Percentiles rank a stretch among this genome's conserved stretches.
phyloP scores from a whole-genome alignment of 2,329 filamentous ascomycete genomes.

The Microcera coccophila region DNA sequence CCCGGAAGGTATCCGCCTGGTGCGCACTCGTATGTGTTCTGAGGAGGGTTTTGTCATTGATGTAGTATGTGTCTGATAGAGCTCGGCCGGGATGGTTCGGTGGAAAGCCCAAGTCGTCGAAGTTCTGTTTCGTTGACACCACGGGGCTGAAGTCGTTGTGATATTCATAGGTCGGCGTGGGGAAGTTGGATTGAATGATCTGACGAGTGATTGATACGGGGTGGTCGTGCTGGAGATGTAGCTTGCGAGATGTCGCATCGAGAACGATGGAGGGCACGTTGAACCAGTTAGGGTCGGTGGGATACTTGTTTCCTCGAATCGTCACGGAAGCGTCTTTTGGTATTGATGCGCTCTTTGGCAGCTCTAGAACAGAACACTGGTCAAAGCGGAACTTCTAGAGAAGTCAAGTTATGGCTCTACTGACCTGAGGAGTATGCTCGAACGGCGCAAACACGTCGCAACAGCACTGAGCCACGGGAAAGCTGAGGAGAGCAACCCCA shows the following conservation, averaged over 20 bases:
- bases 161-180: constrained; percentile 65
- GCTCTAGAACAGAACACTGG: constrained; percentile 14
- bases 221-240: constrained; percentile 91
- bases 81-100: constrained; percentile 81
- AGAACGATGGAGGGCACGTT: constrained; percentile 77
- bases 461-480: constrained; percentile 20
- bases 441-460: constrained; percentile 20
- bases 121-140: constrained; percentile 82
- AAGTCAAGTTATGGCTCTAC: constrained; percentile 11
- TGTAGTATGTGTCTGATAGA: constrained; percentile 90
- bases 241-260: constrained; percentile 65
- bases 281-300: constrained; percentile 69
- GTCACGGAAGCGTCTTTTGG: constrained; percentile 35
- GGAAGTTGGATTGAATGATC: constrained; percentile 88
- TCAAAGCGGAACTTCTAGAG: constrained; percentile 1
- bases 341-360: constrained; percentile 26
- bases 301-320: constrained; percentile 57
- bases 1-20: constrained; percentile 75
- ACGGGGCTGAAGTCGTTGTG: constrained; percentile 79
- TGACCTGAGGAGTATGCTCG: constrained; percentile 26
- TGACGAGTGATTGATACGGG: constrained; percentile 86
- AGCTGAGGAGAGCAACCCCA: constrained; percentile 23
- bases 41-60: constrained; percentile 78
- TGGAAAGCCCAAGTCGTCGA: constrained; percentile 93
- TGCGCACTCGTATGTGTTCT: constrained; percentile 95